Evolutionary conservation across 495 filamentous ascomycete genomes (phyloP).

Genomic region (Lasiosphaeria ovina): DNA sequence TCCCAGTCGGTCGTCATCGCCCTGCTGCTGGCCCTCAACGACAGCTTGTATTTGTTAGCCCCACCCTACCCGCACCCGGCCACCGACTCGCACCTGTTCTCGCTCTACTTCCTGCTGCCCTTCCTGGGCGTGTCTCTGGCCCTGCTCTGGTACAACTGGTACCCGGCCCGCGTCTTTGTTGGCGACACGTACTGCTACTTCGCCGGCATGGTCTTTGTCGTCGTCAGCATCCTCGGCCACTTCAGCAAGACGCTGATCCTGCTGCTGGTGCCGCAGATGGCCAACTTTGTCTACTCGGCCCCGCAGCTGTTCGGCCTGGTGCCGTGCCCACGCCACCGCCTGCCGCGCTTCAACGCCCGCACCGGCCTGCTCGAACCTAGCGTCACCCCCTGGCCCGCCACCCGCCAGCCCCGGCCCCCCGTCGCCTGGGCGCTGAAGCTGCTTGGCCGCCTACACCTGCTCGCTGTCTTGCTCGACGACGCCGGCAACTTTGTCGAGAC

Average conservation of each 20-base stretch:
- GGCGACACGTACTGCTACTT: slow-evolving; percentile 99
- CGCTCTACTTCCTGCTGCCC: slow-evolving; percentile 87
- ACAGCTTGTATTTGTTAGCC: slow-evolving; percentile 68
- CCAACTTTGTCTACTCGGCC: slow-evolving; percentile 91
- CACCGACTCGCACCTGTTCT: slow-evolving; percentile 93
- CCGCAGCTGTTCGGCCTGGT: slow-evolving; percentile 89
- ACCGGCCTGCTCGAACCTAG: slow-evolving; percentile 83
- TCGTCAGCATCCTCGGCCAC: slow-evolving; percentile 93
- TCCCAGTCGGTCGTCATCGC: slow-evolving; percentile 91
- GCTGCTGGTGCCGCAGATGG: slow-evolving; percentile 87
- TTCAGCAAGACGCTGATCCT: slow-evolving; percentile 96
- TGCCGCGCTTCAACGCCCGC: slow-evolving; percentile 81
- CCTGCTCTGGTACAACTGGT: slow-evolving; percentile 91
- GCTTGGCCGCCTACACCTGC: slow-evolving; percentile 61
- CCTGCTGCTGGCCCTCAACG: slow-evolving; percentile 77
- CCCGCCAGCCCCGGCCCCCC: slow-evolving; percentile 61
- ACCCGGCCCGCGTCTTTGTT: slow-evolving; percentile 90
- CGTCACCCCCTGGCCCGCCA: slow-evolving; percentile 68
- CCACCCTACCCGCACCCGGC: slow-evolving; percentile 85
- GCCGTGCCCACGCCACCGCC: slow-evolving; percentile 86
- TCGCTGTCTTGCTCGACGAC: slow-evolving; percentile 61
- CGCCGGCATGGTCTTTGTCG: slow-evolving; percentile 97
- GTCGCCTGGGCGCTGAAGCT: slow-evolving; percentile 61
- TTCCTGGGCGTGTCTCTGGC: slow-evolving; percentile 91
- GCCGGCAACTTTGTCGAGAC: slow-evolving; percentile 72